phyloP scores from a whole-genome alignment of 192 early-diverging fungal genomes.

The Podila verticillata region DNA sequence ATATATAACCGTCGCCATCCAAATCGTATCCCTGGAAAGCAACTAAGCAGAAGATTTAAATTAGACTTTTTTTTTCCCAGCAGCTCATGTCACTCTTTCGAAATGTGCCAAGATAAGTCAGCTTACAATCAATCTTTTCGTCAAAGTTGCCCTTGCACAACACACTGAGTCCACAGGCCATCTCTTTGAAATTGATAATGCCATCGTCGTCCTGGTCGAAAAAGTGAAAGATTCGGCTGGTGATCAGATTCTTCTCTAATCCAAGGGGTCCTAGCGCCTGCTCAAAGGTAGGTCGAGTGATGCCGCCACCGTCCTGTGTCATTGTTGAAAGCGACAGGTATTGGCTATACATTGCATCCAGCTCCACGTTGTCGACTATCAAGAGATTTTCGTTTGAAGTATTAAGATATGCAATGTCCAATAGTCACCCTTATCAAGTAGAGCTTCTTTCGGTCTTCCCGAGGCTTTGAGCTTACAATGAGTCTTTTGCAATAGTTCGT shows the following conservation, averaged over 20 bases:
- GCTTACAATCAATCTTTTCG: slow-evolving; percentile 86
- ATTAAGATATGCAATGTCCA: not conserved
- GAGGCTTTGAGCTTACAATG: slow-evolving; percentile 67
- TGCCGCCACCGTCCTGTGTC: slow-evolving; percentile 69
- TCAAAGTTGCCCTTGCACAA: slow-evolving; percentile 89
- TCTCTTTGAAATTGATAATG: slow-evolving; percentile 82
- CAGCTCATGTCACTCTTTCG: too few species aligned
- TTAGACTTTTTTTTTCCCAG: too few species aligned
- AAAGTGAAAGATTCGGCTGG: slow-evolving; percentile 86
- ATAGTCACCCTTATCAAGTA: not conserved
- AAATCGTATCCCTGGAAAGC: slow-evolving; percentile 95
- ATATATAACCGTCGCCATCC: slow-evolving; percentile 85
- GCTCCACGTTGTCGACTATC: slow-evolving; percentile 84
- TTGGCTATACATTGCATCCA: slow-evolving; percentile 88
- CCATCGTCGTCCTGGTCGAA: slow-evolving; percentile 88
- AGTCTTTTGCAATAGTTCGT: slow-evolving; percentile 63
- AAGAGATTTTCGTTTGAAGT: not conserved
- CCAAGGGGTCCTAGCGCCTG: slow-evolving; percentile 88
- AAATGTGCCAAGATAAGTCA: not conserved
- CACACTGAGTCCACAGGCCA: slow-evolving; percentile 83
- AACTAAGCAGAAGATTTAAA: slow-evolving; percentile 50
- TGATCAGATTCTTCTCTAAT: slow-evolving; percentile 85
- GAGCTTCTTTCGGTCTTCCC: not conserved
- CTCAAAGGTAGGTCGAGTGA: slow-evolving; percentile 83
- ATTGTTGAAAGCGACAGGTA: slow-evolving; percentile 83